Evolutionary conservation across 2,329 filamentous ascomycete species (phyloP), one percentile per base, ranked within the genome.

Genomic region (Colletotrichum costaricense): DNA sequence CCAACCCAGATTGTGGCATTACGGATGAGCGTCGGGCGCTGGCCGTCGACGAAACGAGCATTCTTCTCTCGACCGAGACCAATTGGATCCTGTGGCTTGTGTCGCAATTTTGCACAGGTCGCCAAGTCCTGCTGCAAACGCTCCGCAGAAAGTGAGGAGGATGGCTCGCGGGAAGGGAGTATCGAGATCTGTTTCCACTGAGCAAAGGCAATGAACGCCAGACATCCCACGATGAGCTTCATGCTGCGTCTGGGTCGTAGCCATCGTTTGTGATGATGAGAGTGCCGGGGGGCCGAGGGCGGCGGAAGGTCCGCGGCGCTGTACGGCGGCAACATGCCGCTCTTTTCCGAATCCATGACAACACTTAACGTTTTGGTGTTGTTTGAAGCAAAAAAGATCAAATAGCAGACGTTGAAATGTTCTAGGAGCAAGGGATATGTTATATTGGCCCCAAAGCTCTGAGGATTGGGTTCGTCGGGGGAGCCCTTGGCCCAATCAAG

Each of bases 1-100:
- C 91, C 92, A 4, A 89, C 84, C 92, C 91, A 93, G 24, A 93
- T 85, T 1, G 88, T 91, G 5, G 91, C 91, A 78, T 93, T 93
- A 74, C 86, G 88, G 76, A 93, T 92, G 54, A 93, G 84, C 0
- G 90, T 90, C 0, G 91, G 87, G 74, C 86, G 87, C 66, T 88
- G 86, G 64, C 90, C 89, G 4, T 89, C 84, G 56, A 92, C 80
- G 77, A 89, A 91, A 60, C 92, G 87, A 24, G 89, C 90, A 78
- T 91, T 93, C 76, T 85, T 85, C 38, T 89, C 85, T 24, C 92
- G 88, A 4, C 89, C 89, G 5, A 83, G 78, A 24, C 89, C 89
- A 46, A 84, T 84, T 1, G 90, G 89, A 74, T 92, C 89, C 62
- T 84, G 78, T 0, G 91, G 90, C 76, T 86, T 88, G 58, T 82